A percentile compares a stretch with the other conserved stretches of the same genome.
Evolutionary conservation across 345 rosid species (phyloP).

Genomic region (Cardamine occulta): DNA sequence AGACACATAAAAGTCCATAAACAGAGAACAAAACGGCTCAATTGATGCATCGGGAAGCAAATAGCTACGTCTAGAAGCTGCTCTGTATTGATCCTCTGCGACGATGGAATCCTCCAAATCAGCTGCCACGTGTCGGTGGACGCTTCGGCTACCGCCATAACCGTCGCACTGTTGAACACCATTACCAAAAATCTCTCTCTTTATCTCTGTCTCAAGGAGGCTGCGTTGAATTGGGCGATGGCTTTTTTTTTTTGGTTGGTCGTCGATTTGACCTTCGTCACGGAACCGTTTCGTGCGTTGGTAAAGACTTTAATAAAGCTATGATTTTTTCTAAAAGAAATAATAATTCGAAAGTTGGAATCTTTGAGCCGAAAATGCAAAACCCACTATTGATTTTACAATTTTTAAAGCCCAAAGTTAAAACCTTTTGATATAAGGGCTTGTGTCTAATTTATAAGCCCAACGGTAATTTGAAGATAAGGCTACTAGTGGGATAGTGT

Average conservation of each 20-base stretch:
- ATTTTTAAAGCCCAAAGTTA: slow-evolving; percentile 28
- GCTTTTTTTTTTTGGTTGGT: not conserved
- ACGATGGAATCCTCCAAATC: slow-evolving; percentile 51
- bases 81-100: slow-evolving; percentile 54
- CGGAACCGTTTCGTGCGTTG: slow-evolving; percentile 31
- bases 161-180: slow-evolving; percentile 63
- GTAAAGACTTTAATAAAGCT: slow-evolving; percentile 14
- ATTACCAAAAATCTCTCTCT: slow-evolving; percentile 39
- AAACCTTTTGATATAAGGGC: not conserved
- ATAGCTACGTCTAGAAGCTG: slow-evolving; percentile 69
- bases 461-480: slow-evolving; percentile 39
- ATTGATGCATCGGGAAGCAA: slow-evolving; percentile 55
- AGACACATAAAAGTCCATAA: slow-evolving; percentile 81
- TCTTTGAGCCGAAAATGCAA: not conserved
- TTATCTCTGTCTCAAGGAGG: not conserved
- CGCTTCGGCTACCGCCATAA: slow-evolving; percentile 53
- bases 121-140: slow-evolving; percentile 66
- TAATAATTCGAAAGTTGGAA: slow-evolving; percentile 22
- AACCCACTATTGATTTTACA: slow-evolving; percentile 8
- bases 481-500: not conserved
- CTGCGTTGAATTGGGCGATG: slow-evolving; percentile 18
- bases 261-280: slow-evolving; percentile 33
- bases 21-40: slow-evolving; percentile 65
- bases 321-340: not conserved
- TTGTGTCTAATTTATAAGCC: slow-evolving; percentile 27